Evolutionary conservation across 768 basidiomycete genomes (phyloP), one percentile per base, ranked within the genome.

Genomic region (Serpula lacrymans): DNA sequence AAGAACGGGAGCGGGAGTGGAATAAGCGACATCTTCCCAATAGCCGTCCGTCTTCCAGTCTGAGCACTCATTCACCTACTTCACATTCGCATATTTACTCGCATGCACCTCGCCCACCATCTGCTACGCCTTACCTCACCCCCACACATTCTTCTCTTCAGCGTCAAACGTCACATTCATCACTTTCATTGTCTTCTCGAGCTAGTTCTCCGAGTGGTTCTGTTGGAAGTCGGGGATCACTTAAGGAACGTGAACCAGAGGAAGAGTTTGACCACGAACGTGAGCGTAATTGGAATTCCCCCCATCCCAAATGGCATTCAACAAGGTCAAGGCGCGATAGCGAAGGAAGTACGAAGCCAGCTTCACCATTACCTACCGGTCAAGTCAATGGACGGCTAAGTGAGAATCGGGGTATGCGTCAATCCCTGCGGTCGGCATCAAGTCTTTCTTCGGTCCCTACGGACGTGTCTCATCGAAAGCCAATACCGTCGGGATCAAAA

Each of bases 201-300:
- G 58, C 68, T 5, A 64, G 63, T 41, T 80, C 78, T 16, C 72
- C 76, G 22, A 51, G 57, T 11, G 48, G 55, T 14, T 73, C 70
- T 16, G 52, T 53, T 11, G 65, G 62, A 29, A 52, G 48, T 22
- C 65, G 58, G 11, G 63, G 53, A 28, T 62, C 60, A 16, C 47
- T 56, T 23, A 48, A 62, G 18, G 65, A 65, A 55, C 63, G 11
- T 16, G 60, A 58, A 30, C 47, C 60, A 37, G 42, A 54, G 43
- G 47, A 57, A n/a, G 74, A 69, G 48, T 42, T 61, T 4, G 43
- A 51, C n/a, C 72, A 77, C 27, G 71, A 74, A 48, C 71, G 80
- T 34, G 82, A 84, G 58, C 68, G 78, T 34, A 84, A 84, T 50
- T 84, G 82, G 83, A 80, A 82, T 55, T 73, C 81, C 6, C 78